Conservation (phyloP, 2,329 filamentous ascomycete species). For the Penicillium fuscoglaucum region DNA sequence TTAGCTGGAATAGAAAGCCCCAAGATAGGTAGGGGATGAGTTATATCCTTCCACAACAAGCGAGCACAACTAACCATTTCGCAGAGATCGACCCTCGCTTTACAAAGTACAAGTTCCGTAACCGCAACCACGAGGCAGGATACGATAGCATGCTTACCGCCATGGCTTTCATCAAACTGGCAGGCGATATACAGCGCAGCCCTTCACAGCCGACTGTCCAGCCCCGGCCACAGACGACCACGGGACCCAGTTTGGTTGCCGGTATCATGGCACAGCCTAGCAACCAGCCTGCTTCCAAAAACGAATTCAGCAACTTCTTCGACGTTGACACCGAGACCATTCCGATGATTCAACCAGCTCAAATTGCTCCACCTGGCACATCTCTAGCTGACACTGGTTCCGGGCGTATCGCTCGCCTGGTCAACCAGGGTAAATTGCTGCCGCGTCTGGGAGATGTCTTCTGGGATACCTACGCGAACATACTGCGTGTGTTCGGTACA, state of each 20-base stretch:
- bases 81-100: conserved; percentile 35
- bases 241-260: neutral
- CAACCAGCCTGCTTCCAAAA: neutral
- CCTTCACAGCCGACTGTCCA: neutral
- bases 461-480: conserved; percentile 61
- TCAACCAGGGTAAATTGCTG: conserved; percentile 47
- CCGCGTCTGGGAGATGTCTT: conserved; percentile 55
- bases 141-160: conserved; percentile 64
- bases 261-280: neutral
- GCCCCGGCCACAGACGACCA: neutral
- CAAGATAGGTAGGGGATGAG: conserved; percentile 30
- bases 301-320: conserved; percentile 8
- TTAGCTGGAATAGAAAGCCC: conserved; percentile 30
- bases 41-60: neutral
- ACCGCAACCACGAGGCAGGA: conserved; percentile 57
- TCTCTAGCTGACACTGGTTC: conserved; percentile 8
- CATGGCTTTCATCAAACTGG: conserved; percentile 57
- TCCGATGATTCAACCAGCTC: neutral
- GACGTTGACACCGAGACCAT: neutral
- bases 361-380: neutral
- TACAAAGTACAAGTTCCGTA: conserved; percentile 31
- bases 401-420: conserved; percentile 23
- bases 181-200: conserved; percentile 47
- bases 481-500: conserved; percentile 61
- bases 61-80: conserved; percentile 19